Evolutionary conservation across 805 yeast species (phyloP).

Genomic region (Pichia nakasei): DNA sequence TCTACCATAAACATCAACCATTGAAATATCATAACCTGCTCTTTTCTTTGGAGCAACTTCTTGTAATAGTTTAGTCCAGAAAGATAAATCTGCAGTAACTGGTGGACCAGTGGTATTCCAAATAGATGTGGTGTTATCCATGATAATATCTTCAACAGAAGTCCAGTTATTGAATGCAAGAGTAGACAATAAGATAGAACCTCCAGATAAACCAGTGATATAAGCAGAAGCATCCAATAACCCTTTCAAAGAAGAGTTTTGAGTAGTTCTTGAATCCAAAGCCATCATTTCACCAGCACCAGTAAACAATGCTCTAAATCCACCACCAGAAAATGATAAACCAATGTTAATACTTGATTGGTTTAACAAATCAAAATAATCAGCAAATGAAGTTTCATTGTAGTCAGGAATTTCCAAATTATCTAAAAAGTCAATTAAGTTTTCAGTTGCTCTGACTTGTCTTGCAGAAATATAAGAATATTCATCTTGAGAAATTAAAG

Average conservation of each 20-base stretch:
- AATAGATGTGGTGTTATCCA: conserved; percentile 27
- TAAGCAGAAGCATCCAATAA: conserved; percentile 64
- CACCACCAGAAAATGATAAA: conserved; percentile 71
- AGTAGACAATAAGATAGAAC: conserved; percentile 67
- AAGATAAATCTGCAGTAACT: conserved; percentile 44
- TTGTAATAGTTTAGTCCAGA: conserved; percentile 37
- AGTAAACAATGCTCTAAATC: conserved; percentile 72
- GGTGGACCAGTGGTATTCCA: conserved; percentile 61
- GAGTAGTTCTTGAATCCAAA: conserved; percentile 60
- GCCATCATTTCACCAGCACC: conserved; percentile 84
- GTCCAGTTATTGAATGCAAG: conserved; percentile 61
- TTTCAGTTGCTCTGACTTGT: conserved; percentile 33
- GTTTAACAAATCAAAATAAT: conserved; percentile 25
- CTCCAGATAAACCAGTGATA: conserved; percentile 70
- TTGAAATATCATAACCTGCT: conserved; percentile 54
- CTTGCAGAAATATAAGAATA: conserved; percentile 42
- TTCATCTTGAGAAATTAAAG: conserved; percentile 38
- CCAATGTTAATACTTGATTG: conserved; percentile 39
- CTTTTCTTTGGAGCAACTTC: conserved; percentile 40
- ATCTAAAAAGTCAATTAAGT: conserved; percentile 36
- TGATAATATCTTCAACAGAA: conserved; percentile 46
- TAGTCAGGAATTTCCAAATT: conserved; percentile 37
- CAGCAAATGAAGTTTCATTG: conserved; percentile 33
- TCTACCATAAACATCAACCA: conserved; percentile 70
- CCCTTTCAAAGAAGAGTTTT: conserved; percentile 35